phyloP scores from a whole-genome alignment of 2,329 filamentous ascomycete species.

The Penicillium sp. region DNA sequence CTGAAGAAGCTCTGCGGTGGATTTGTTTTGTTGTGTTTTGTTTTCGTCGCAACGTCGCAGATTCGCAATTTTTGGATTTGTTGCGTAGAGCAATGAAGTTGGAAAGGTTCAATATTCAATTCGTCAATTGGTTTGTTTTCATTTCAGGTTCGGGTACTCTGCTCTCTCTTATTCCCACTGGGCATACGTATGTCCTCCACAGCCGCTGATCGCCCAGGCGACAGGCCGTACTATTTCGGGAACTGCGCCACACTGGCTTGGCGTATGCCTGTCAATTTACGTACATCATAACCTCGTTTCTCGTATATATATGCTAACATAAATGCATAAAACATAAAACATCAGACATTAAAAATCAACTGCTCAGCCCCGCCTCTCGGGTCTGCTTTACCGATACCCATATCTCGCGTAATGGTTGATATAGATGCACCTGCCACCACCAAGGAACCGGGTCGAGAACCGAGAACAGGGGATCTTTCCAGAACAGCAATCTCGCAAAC shows the following conservation, averaged over 20 bases:
- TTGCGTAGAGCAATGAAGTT: neutral
- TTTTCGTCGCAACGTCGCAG: neutral
- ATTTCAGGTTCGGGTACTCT: neutral
- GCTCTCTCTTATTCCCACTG: neutral
- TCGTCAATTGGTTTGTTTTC: neutral
- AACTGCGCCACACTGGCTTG: conserved; percentile 20
- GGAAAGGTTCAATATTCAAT: neutral
- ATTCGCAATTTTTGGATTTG: neutral
- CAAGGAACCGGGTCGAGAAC: conserved; percentile 57
- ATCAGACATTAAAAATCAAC: neutral
- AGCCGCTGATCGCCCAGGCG: conserved; percentile 26
- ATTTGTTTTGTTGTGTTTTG: conserved; percentile 8
- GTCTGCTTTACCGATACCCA: conserved; percentile 42
- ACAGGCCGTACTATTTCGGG: conserved; percentile 28
- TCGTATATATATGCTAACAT: conserved; percentile 6
- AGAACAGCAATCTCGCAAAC: conserved; percentile 43
- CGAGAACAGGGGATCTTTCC: conserved; percentile 57
- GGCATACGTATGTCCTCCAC: conserved; percentile 1
- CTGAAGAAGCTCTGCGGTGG: neutral
- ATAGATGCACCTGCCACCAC: conserved; percentile 58
- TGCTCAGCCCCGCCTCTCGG: conserved; percentile 37
- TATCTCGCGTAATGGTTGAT: conserved; percentile 49
- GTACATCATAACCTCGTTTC: conserved; percentile 10
- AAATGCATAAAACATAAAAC: neutral
- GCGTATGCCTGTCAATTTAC: neutral